Evolutionary conservation across 805 yeast genomes (phyloP).

Genomic region (Ogataea parapolymorpha): DNA sequence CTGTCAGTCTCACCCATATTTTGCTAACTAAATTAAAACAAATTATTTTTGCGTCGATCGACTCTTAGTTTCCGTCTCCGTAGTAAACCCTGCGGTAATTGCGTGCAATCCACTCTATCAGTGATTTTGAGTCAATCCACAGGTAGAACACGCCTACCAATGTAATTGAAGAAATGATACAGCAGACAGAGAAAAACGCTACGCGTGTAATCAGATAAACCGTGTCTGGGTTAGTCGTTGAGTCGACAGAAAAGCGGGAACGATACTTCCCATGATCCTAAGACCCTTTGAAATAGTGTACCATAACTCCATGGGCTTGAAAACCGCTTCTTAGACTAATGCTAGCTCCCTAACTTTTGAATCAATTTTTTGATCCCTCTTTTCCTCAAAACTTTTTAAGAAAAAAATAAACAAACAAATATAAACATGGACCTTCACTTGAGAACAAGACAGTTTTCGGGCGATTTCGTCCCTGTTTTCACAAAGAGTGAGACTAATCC

Average conservation of each 20-base stretch:
- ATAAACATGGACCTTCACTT: conserved; percentile 28
- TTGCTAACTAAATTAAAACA: conserved; percentile 5
- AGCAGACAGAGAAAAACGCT: background rate
- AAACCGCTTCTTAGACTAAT: background rate
- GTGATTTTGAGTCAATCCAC: conserved; percentile 5
- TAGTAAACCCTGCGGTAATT: conserved; percentile 2
- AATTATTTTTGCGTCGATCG: conserved; percentile 12
- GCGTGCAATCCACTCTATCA: conserved; percentile 1
- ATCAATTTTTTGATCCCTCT: background rate
- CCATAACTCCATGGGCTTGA: background rate
- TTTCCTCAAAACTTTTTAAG: conserved; percentile 2
- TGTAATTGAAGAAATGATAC: conserved; percentile 1
- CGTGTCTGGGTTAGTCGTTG: background rate
- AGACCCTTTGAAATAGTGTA: background rate
- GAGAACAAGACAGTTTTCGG: conserved; percentile 36
- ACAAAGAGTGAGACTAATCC: conserved; percentile 12
- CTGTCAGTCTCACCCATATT: conserved; percentile 4
- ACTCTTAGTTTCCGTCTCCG: conserved; percentile 1
- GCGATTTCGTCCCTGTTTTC: conserved; percentile 17
- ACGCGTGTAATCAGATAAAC: background rate
- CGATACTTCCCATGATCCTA: conserved; percentile 1
- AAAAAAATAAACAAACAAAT: conserved; percentile 8
- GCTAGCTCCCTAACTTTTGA: background rate
- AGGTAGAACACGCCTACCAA: conserved; percentile 4
- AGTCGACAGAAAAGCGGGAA: background rate